Evolutionary conservation across 352 stramenopile genomes (phyloP), one percentile per base, ranked within the genome.

Genomic region (Thraustochytrium striatum): DNA sequence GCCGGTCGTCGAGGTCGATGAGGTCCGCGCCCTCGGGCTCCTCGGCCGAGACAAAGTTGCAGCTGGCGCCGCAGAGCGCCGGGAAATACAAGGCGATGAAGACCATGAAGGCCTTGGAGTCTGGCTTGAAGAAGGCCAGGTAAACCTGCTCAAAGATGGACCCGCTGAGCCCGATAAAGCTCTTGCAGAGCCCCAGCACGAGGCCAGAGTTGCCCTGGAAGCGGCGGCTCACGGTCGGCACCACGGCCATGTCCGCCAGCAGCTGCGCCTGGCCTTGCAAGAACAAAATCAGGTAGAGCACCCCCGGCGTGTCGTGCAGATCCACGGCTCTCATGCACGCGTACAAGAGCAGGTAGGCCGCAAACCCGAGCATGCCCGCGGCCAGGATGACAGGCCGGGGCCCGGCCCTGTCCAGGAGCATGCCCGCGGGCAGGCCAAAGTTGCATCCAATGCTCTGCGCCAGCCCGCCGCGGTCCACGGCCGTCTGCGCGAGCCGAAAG

Each of bases 241-340:
- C 65, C 28, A 75, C 52, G 35, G 65, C 58, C 65, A 75, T 75
- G 52, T 75, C 65, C 13, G 65, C 65, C 25, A 75, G 44, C 44
- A 75, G 43, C 39, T 75, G 65, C 21, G 65, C n/a, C 21, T 75
- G 65, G 1, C 65, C 65, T 30, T 75, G 21, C 13, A 75, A 75
- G 36, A 75, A 75, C 8, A 75, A 5, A 9, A 75, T 61, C 2
- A 75, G 19, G 30, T 75, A 75, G 16, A 75, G 47, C 8, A 58
- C 52, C 44, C 44, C 58, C 11, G 44, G 16, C 61, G 44, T 32
- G 25, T 3, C 35, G 44, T 1, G 32, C 58, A 13, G 3, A 32
- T 16, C 65, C 65, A 75, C 44, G 0, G 13, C 50, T 58, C 44
- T 32, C 44, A 25, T 62, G 44, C 52, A 61, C 44, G 39, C 41